Percentiles rank a stretch among this genome's conserved stretches.
Evolutionary conservation across 2,329 filamentous ascomycete genomes (phyloP).

Genomic region (Anthostomella pinea): DNA sequence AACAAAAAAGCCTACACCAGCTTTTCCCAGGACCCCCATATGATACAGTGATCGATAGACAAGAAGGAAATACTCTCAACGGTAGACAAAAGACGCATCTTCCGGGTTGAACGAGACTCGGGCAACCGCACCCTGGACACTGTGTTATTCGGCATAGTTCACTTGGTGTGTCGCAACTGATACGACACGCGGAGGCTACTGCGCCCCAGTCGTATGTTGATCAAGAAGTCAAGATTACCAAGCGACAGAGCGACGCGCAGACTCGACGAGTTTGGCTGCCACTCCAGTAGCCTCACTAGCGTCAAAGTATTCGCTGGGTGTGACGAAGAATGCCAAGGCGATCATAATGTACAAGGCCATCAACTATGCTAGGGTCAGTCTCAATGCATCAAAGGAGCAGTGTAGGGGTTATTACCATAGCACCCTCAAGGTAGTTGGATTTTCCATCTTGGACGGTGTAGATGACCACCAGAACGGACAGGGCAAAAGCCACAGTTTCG

Average conservation of each 20-base stretch:
- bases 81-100: no score
- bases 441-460: constrained; percentile 79
- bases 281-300: constrained; percentile 21
- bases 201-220: no score
- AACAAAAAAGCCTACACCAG: no score
- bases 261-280: constrained; percentile 4
- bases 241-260: no score
- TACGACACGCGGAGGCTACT: no score
- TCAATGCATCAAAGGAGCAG: background rate
- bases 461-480: constrained; percentile 72
- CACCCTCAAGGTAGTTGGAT: constrained; percentile 80
- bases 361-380: constrained; percentile 31
- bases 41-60: constrained; percentile 3
- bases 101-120: no score
- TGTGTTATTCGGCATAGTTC: background rate
- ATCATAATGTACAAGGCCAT: constrained; percentile 57
- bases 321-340: constrained; percentile 58
- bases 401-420: constrained; percentile 52
- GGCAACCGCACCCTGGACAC: background rate
- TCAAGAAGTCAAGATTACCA: no score
- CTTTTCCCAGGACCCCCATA: no score
- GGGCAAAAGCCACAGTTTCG: constrained; percentile 73
- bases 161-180: no score
- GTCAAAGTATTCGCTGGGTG: constrained; percentile 48
- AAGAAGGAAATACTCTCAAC: no score